phyloP scores from a whole-genome alignment of 768 basidiomycete genomes.

The Calvatia gigantea region DNA sequence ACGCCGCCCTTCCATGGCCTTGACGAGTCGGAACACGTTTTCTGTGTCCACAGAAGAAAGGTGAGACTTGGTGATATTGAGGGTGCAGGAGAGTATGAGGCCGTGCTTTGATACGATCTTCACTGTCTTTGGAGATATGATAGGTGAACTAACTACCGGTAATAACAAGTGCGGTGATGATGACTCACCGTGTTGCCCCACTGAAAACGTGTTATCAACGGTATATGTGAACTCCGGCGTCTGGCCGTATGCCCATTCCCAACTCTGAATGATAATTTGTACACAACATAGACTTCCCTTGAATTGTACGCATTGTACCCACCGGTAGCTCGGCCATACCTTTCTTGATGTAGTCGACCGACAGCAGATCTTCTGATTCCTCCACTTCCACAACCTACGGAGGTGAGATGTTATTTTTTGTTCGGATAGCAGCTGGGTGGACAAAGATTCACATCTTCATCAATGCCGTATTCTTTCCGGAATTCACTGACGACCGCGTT shows the following conservation, averaged over 20 bases:
- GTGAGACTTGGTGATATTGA: conserved; percentile 23
- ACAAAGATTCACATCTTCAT: conserved; percentile 25
- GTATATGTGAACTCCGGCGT: conserved; percentile 89
- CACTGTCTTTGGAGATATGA: conserved; percentile 31
- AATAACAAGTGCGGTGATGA: not conserved
- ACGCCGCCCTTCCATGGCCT: conserved; percentile 23
- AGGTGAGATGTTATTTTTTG: not conserved
- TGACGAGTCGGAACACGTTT: conserved; percentile 11
- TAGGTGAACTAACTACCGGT: not conserved
- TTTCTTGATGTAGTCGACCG: conserved; percentile 56
- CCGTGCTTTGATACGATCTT: conserved; percentile 65
- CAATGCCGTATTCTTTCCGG: conserved; percentile 45
- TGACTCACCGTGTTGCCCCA: conserved; percentile 36
- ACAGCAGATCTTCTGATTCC: conserved; percentile 40
- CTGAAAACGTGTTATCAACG: conserved; percentile 34
- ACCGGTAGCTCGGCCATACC: conserved; percentile 77
- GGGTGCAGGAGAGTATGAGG: conserved; percentile 46
- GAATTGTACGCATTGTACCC: conserved; percentile 20
- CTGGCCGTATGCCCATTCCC: conserved; percentile 93
- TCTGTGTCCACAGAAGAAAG: conserved; percentile 13
- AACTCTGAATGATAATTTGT: conserved; percentile 49
- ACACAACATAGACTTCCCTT: not conserved
- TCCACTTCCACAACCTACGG: conserved; percentile 38
- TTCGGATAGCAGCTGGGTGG: not conserved
- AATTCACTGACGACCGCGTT: conserved; percentile 70